Percentiles rank a stretch among this genome's conserved stretches.
These are phyloP conservation scores for Fusarium longipes DNA, from an alignment of 2,329 filamentous ascomycete species.

Conservation along the genomic window DNA sequence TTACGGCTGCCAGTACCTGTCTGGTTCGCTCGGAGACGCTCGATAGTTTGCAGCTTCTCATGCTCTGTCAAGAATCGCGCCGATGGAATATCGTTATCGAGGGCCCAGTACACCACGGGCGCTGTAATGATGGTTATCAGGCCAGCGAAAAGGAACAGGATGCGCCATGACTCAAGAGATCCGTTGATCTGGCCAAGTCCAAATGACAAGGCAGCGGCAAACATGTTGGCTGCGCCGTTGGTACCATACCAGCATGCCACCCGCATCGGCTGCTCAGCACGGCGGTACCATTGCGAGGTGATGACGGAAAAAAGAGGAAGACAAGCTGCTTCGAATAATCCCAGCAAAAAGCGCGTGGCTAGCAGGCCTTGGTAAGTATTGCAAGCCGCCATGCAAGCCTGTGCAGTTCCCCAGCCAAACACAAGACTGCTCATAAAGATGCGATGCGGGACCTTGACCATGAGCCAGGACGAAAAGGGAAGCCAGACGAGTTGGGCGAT, in stretches of 20 bases:
- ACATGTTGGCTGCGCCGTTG: conserved; percentile 67
- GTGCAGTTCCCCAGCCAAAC: conserved; percentile 58
- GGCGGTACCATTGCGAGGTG: conserved; percentile 60
- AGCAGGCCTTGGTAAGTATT: conserved; percentile 61
- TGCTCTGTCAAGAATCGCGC: conserved; percentile 70
- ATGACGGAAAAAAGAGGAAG: conserved; percentile 60
- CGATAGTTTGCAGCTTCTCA: conserved; percentile 75
- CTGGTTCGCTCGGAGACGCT: conserved; percentile 78
- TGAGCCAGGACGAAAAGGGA: conserved; percentile 68
- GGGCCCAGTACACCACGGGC: conserved; percentile 68
- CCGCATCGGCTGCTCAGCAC: conserved; percentile 69
- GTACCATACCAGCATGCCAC: conserved; percentile 75
- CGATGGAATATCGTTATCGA: conserved; percentile 69
- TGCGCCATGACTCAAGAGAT: conserved; percentile 53
- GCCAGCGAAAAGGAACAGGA: conserved; percentile 71
- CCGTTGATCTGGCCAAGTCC: conserved; percentile 65
- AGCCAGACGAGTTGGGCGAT: conserved; percentile 72
- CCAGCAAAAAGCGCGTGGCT: conserved; percentile 61
- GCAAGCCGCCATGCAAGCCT: conserved; percentile 59
- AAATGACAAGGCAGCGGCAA: conserved; percentile 66
- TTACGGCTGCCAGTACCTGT: conserved; percentile 79
- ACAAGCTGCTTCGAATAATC: conserved; percentile 64
- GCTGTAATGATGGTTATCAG: conserved; percentile 68
- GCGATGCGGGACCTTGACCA: conserved; percentile 69
- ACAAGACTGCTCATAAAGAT: conserved; percentile 66